These are phyloP conservation scores for Pseudofabraea citricarpa DNA, from an alignment of 2,329 filamentous ascomycete species.

Conservation along the genomic window DNA sequence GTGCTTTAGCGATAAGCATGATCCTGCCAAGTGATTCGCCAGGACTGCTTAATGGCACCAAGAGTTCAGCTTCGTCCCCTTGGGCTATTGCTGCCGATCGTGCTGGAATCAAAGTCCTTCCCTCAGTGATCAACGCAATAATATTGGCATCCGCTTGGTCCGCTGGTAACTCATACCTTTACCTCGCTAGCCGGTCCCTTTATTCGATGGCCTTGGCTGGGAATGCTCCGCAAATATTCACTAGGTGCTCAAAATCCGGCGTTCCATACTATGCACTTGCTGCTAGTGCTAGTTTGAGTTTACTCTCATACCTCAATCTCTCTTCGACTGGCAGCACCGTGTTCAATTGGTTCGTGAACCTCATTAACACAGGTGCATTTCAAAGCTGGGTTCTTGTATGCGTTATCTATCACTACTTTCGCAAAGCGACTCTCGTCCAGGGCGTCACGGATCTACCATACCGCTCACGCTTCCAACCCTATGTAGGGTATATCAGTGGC, in stretches of 20 bases:
- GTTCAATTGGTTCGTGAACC: conserved; percentile 52
- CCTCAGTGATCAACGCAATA: conserved; percentile 49
- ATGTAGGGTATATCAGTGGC: conserved; percentile 48
- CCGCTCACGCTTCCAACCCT: conserved; percentile 48
- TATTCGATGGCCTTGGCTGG: conserved; percentile 49
- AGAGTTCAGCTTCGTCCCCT: conserved; percentile 45
- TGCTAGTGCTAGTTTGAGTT: conserved; percentile 36
- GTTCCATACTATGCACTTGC: conserved; percentile 44
- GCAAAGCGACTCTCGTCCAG: conserved; percentile 41
- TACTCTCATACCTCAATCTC: conserved; percentile 43
- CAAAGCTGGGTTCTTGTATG: conserved; percentile 50
- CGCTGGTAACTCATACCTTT: conserved; percentile 50
- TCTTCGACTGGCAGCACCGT: conserved; percentile 39
- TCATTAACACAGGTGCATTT: conserved; percentile 47
- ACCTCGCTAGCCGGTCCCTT: conserved; percentile 45
- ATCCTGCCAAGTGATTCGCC: conserved; percentile 50
- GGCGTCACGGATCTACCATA: conserved; percentile 45
- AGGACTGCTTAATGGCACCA: conserved; percentile 44
- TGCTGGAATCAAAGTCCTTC: conserved; percentile 43
- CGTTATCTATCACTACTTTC: conserved; percentile 55
- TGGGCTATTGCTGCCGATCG: conserved; percentile 44
- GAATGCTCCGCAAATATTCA: conserved; percentile 46
- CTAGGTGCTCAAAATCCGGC: conserved; percentile 43
- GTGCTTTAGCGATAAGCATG: conserved; percentile 54
- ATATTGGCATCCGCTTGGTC: conserved; percentile 51